Base-by-base conservation (phyloP, 495 filamentous ascomycete genomes). In the Tuber melanosporum region DNA sequence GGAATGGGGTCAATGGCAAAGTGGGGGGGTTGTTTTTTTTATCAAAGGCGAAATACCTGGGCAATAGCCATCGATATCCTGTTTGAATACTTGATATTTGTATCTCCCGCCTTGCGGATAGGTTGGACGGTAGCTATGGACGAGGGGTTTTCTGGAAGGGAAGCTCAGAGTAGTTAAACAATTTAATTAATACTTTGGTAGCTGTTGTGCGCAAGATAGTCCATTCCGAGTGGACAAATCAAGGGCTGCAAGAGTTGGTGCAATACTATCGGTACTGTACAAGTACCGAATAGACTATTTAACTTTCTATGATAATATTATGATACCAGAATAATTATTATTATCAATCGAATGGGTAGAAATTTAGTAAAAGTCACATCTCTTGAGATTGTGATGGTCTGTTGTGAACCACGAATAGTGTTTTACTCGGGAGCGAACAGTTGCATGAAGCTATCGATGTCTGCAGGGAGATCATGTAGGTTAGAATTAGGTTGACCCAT, bases 401-500 rank as follows among this genome's bases (percentile, higher is more conserved):
- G 26, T 36, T 66, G 26, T 36, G 57, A 66, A 66, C 26, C 57
- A 36, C 32, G 26, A 36, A 36, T 15, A 26, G 14, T 66, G 26
- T 36, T 66, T 66, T 66, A 17, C 57, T 36, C 12, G 57, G 57
- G 57, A 66, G 57, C 57, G 57, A 66, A 66, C 57, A 12, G 57
- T 7, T 36, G 57, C 57, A 66, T 36, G 57, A 17, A 66, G 52
- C 22, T 62, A 32, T 62, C 52, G 52, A 62, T 62, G n/a, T 62
- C 52, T 62, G 52, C 52, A 62, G 52, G 52, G 52, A 62, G 57
- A 66, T 66, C 14, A 66, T 66, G 57, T 66, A 66, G 26, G 49
- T 57, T 57, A 15, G 57, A 26, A 66, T 36, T 19, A 26, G 57
- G 57, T 66, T 36, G 57, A 66, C 32, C 26, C 26, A 66, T 66